Evolutionary conservation across 2,329 filamentous ascomycete genomes (phyloP).

Genomic region (Bisporella sp.): DNA sequence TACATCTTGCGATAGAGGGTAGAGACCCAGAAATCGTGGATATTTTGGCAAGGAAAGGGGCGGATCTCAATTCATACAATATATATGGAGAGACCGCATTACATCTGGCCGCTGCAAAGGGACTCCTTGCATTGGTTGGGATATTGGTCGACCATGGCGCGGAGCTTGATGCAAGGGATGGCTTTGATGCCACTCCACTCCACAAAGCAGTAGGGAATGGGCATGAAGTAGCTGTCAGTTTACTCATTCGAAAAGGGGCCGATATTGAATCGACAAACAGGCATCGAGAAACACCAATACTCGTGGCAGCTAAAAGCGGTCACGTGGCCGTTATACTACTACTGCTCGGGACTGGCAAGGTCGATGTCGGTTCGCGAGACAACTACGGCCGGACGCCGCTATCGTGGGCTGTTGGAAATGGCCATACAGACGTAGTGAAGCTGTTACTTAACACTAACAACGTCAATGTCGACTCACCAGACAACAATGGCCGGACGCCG

Average conservation of each 20-base stretch:
- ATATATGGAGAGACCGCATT: constrained; percentile 5
- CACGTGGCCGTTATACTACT: background rate
- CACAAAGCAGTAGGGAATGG: constrained; percentile 1
- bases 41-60: constrained; percentile 1
- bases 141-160: constrained; percentile 4
- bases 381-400: no score
- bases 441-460: no score
- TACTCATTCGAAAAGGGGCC: constrained; percentile 1
- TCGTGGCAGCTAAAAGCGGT: constrained; percentile 1
- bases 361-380: background rate
- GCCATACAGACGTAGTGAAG: no score
- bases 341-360: background rate
- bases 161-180: constrained; percentile 5
- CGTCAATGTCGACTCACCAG: no score
- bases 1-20: constrained; percentile 1
- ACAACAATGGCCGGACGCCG: no score
- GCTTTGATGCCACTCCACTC: constrained; percentile 2
- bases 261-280: constrained; percentile 1
- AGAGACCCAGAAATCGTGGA: background rate
- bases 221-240: background rate
- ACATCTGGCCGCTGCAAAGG: constrained; percentile 5
- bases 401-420: no score
- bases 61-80: constrained; percentile 2
- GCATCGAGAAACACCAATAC: constrained; percentile 4
- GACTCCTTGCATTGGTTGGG: constrained; percentile 1